Base-by-base conservation (phyloP, 129 eudicot species). In the Dittrichia graveolens region DNA sequence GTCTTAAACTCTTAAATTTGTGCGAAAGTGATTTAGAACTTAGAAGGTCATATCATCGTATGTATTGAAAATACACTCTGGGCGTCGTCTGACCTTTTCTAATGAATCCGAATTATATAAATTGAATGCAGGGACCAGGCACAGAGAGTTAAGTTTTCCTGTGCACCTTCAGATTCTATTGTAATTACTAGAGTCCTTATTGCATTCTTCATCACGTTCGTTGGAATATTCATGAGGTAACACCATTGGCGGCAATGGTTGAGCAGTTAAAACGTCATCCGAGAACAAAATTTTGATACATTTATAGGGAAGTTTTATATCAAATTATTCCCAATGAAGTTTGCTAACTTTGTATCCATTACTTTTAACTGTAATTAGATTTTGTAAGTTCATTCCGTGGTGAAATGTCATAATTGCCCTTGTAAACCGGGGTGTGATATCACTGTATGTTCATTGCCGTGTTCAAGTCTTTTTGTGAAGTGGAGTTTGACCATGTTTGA, bases 81-180 rank as follows among this genome's bases (percentile, higher is more conserved):
- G 53, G 15, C 40, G 18, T 41, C 53, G 8, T 18, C 16, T 3
- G 38, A 64, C 53, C 2, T 43, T 43, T 43, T 24, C 31, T 24
- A 24, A 24, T 24, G 2, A 24, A 24, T 19, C 8, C 6, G 40
- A 61, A 39, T 7, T n/a, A 6, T 34, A 67, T 48, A n/a, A 57
- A 39, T 16, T 15, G 9, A 40, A 55, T 82, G 68, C 87, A 92
- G 98, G 89, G 87, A 84, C 69, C 96, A 89, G 57, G 86, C 87
- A 71, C 88, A 73, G 41, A 87, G 95, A 73, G 82, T 87, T 43
- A 68, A 75, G 12, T 93, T 87, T 80, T 87, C 96, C 0, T 71
- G 82, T 64, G 91, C 95, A 48, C 71, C 87, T 56, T 67, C 80
- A 14, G 12, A 59, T 15, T 69, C 61, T 4, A 62, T 43, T 10